Evolutionary conservation across 495 filamentous ascomycete species (phyloP).

Genomic region (Penicillium daleae): DNA sequence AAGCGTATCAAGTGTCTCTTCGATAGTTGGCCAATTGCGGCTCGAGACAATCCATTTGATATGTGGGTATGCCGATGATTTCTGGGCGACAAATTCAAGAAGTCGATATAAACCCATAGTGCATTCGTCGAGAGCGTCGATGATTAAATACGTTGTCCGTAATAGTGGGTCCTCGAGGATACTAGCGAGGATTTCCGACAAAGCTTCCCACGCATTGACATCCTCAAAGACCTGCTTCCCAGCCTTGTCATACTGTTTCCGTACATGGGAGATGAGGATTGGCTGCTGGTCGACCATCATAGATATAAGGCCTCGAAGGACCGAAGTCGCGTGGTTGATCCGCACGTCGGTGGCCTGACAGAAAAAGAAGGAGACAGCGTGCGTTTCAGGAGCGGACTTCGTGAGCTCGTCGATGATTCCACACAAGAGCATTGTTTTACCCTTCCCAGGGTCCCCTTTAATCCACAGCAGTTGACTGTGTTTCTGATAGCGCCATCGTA

Average conservation of each 20-base stretch:
- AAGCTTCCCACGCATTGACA: constrained; percentile 36
- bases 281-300: constrained; percentile 36
- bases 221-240: constrained; percentile 37
- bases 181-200: no score
- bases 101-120: not conserved
- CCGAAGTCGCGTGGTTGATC: constrained; percentile 43
- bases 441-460: constrained; percentile 33
- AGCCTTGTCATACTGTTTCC: not conserved
- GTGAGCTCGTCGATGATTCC: constrained; percentile 45
- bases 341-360: constrained; percentile 43
- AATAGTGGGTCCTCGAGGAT: no score
- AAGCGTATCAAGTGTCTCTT: not conserved
- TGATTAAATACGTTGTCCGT: not conserved
- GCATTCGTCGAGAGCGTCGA: constrained; percentile 5
- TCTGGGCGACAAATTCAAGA: not conserved
- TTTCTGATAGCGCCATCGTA: constrained; percentile 18
- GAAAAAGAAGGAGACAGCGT: constrained; percentile 51
- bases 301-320: constrained; percentile 49
- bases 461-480: constrained; percentile 29
- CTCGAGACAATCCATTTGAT: constrained; percentile 17
- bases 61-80: constrained; percentile 3
- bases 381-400: not conserved
- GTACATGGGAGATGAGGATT: constrained; percentile 37
- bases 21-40: constrained; percentile 13
- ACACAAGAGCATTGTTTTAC: constrained; percentile 47